A percentile compares a stretch with the other conserved stretches of the same genome.
Conservation (phyloP, 2,329 filamentous ascomycete genomes). For the Dothideomycetes sp. region DNA sequence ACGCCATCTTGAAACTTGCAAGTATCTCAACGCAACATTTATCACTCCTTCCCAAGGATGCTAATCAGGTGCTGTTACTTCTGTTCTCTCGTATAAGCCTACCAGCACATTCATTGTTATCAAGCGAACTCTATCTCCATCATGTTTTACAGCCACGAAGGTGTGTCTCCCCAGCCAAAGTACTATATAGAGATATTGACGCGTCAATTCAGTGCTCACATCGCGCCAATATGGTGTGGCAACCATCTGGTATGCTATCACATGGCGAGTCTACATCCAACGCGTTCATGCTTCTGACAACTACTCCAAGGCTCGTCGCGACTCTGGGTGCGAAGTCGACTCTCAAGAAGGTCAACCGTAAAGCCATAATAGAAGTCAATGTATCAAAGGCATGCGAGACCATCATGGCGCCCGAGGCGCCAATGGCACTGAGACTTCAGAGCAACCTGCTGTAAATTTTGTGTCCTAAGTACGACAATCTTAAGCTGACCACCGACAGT, state of each 20-base stretch:
- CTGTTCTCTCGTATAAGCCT: too few relatives aligned
- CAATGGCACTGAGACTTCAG: constrained; percentile 81
- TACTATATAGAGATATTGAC: not conserved
- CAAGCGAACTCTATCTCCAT: constrained; percentile 6
- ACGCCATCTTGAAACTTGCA: too few relatives aligned
- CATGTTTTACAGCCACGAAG: constrained; percentile 97
- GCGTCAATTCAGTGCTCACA: constrained; percentile 52
- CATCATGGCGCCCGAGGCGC: constrained; percentile 76
- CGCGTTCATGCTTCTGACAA: constrained; percentile 11
- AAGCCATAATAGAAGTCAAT: constrained; percentile 80
- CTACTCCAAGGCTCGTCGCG: constrained; percentile 64
- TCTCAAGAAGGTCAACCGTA: constrained; percentile 65
- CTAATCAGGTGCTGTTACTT: too few relatives aligned
- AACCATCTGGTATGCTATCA: constrained; percentile 72
- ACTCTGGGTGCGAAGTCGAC: constrained; percentile 67
- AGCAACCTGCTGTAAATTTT: constrained; percentile 63
- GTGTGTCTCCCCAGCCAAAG: constrained; percentile 38
- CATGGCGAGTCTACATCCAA: not conserved
- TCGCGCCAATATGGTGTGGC: constrained; percentile 83
- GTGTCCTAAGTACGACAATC: not conserved
- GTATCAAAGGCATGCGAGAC: constrained; percentile 77
- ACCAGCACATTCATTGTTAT: not conserved
- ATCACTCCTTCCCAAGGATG: too few relatives aligned
- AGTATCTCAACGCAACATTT: too few relatives aligned
- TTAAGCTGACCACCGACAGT: constrained; percentile 21